Percentiles rank a stretch among this genome's conserved stretches.
These are phyloP conservation scores for Cordyceps pruinosa DNA, from an alignment of 2,329 filamentous ascomycete genomes.

Conservation along the genomic window DNA sequence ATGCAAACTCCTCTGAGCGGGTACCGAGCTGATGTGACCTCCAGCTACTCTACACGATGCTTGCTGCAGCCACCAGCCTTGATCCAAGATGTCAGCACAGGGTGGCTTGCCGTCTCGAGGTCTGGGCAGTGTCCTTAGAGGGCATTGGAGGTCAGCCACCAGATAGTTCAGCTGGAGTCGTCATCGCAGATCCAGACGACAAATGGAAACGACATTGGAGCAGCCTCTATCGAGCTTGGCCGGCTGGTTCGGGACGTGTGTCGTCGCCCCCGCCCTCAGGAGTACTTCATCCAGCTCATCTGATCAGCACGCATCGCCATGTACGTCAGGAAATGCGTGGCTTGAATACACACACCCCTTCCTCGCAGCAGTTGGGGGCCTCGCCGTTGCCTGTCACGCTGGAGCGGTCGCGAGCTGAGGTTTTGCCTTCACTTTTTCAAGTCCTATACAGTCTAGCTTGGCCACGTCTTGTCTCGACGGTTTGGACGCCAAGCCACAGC, in stretches of 20 bases:
- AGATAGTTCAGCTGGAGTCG: neutral
- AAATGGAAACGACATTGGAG: neutral
- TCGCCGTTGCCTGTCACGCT: neutral
- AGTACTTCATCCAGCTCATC: neutral
- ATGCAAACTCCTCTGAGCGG: neutral
- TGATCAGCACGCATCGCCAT: neutral
- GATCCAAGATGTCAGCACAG: too few relatives aligned
- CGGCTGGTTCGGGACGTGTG: neutral
- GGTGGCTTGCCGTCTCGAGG: too few relatives aligned
- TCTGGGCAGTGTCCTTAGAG: neutral
- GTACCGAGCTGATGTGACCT: neutral
- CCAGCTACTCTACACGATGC: neutral
- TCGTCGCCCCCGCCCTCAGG: neutral
- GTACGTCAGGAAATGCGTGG: neutral
- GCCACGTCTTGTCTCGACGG: constrained; percentile 3
- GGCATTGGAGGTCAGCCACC: neutral
- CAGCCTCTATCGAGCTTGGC: neutral
- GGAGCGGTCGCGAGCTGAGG: neutral
- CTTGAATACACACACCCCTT: neutral
- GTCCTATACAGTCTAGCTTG: constrained; percentile 3
- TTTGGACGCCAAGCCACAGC: constrained; percentile 1
- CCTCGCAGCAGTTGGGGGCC: neutral
- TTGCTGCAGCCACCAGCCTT: neutral
- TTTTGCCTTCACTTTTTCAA: neutral
- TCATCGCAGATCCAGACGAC: neutral